phyloP scores from a whole-genome alignment of 768 basidiomycete species.

The Boletellus ananiceps region DNA sequence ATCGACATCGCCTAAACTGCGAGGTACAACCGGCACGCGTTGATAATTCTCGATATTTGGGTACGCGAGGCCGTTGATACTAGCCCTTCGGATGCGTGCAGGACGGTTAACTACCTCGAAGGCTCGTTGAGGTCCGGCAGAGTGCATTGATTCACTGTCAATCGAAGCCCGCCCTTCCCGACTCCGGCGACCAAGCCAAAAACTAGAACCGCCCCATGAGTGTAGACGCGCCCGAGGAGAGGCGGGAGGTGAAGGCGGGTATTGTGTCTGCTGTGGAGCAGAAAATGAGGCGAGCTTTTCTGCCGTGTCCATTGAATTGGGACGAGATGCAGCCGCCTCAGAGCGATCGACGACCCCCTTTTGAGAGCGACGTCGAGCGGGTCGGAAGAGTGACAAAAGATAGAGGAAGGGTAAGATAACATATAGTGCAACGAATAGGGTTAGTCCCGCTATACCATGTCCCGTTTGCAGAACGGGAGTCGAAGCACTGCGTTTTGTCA shows the following conservation, averaged over 20 bases:
- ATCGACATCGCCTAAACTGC: slow-evolving; percentile 66
- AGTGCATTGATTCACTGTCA: slow-evolving; percentile 36
- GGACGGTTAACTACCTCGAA: slow-evolving; percentile 51
- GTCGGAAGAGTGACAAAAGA: slow-evolving; percentile 27
- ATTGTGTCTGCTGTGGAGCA: slow-evolving; percentile 29
- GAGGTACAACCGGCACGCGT: slow-evolving; percentile 40
- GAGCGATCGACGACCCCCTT: slow-evolving; percentile 23
- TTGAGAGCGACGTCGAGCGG: slow-evolving; percentile 8
- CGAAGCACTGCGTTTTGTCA: slow-evolving; percentile 32
- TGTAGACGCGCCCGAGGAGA: slow-evolving; percentile 32
- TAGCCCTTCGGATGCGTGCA: slow-evolving; percentile 50
- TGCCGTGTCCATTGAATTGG: slow-evolving; percentile 37
- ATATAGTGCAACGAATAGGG: slow-evolving; percentile 61
- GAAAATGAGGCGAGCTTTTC: slow-evolving; percentile 37
- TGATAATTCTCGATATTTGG: slow-evolving; percentile 45
- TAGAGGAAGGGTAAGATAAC: slow-evolving; percentile 42
- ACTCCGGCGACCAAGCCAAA: slow-evolving; percentile 34
- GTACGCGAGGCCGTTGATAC: slow-evolving; percentile 38
- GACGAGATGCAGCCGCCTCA: slow-evolving; percentile 26
- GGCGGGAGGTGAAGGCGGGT: slow-evolving; percentile 29
- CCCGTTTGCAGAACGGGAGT: slow-evolving; percentile 45
- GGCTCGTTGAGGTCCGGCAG: slow-evolving; percentile 33
- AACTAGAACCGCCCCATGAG: slow-evolving; percentile 37
- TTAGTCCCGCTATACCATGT: slow-evolving; percentile 63
- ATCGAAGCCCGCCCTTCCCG: slow-evolving; percentile 36